A percentile compares a stretch with the other conserved stretches of the same genome.
These are phyloP conservation scores for Trichoderma sp. DNA, from an alignment of 2,329 filamentous ascomycete genomes.

Conservation along the genomic window DNA sequence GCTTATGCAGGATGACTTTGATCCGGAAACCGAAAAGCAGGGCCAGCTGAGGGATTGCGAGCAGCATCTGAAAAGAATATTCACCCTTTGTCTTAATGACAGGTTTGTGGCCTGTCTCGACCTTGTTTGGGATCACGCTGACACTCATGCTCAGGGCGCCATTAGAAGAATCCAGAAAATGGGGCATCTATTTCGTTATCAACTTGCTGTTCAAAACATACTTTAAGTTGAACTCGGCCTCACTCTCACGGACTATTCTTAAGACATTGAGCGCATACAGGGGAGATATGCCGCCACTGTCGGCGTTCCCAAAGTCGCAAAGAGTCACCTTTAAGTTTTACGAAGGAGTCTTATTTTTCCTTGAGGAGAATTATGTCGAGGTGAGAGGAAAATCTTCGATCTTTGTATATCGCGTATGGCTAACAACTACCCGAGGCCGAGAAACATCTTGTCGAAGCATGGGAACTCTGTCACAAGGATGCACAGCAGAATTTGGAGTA, in stretches of 20 bases:
- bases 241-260: slow-evolving; percentile 85
- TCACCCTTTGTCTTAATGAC: slow-evolving; percentile 84
- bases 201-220: slow-evolving; percentile 98
- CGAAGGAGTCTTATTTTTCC: slow-evolving; percentile 84
- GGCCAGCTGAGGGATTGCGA: slow-evolving; percentile 89
- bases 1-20: slow-evolving; percentile 75
- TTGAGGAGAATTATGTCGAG: slow-evolving; percentile 88
- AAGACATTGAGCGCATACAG: slow-evolving; percentile 74
- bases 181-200: slow-evolving; percentile 93
- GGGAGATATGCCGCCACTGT: slow-evolving; percentile 76
- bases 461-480: slow-evolving; percentile 72
- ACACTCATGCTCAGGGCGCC: slow-evolving; percentile 56
- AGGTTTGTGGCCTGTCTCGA: slow-evolving; percentile 53
- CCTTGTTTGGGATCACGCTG: not conserved
- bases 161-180: slow-evolving; percentile 88
- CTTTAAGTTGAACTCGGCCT: slow-evolving; percentile 88
- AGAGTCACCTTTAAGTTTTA: slow-evolving; percentile 97
- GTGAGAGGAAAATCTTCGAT: slow-evolving; percentile 38
- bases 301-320: slow-evolving; percentile 81
- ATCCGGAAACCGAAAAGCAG: slow-evolving; percentile 71
- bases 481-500: slow-evolving; percentile 78
- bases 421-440: slow-evolving; percentile 57
- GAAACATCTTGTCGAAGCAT: slow-evolving; percentile 74
- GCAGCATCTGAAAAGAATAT: slow-evolving; percentile 85
- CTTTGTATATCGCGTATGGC: not conserved